Percentiles rank a stretch among this genome's conserved stretches.
Conservation (phyloP, 2,329 filamentous ascomycete species). For the Fusarium transvaalense region DNA sequence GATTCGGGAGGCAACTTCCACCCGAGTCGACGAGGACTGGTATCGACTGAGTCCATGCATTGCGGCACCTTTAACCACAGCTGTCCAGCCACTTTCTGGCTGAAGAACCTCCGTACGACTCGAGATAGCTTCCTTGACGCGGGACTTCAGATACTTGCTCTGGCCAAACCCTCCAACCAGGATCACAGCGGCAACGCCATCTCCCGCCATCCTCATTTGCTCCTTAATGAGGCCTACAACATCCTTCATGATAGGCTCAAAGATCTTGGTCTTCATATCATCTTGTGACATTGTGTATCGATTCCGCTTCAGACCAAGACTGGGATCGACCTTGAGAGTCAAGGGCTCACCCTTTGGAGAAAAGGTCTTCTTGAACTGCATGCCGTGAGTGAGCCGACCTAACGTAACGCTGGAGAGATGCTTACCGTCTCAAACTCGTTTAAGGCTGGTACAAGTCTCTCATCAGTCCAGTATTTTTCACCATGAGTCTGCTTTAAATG, state of each 20-base stretch:
- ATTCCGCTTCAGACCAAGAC: conserved; percentile 51
- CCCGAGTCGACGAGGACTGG: conserved; percentile 46
- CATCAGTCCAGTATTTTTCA: conserved; percentile 58
- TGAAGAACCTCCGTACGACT: conserved; percentile 59
- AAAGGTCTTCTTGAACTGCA: conserved; percentile 56
- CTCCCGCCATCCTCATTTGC: conserved; percentile 54
- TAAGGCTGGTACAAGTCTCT: conserved; percentile 57
- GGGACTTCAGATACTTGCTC: conserved; percentile 59
- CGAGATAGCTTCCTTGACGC: conserved; percentile 54
- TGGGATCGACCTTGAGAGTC: conserved; percentile 53
- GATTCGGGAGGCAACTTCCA: conserved; percentile 53
- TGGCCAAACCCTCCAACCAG: conserved; percentile 64
- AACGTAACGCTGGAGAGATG: conserved; percentile 56
- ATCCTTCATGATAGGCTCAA: conserved; percentile 58
- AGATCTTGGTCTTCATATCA: conserved; percentile 73
- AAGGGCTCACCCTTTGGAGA: conserved; percentile 53
- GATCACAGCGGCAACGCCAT: conserved; percentile 56
- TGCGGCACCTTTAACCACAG: conserved; percentile 65
- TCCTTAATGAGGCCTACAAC: conserved; percentile 59
- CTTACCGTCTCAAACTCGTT: conserved; percentile 58
- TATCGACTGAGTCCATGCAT: conserved; percentile 56
- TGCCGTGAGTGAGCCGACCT: conserved; percentile 13
- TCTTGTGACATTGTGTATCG: conserved; percentile 58
- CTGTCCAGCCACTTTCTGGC: conserved; percentile 62
- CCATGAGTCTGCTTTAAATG: conserved; percentile 60